Base-by-base conservation (phyloP, 768 basidiomycete genomes). In the Tylopilus sp. region DNA sequence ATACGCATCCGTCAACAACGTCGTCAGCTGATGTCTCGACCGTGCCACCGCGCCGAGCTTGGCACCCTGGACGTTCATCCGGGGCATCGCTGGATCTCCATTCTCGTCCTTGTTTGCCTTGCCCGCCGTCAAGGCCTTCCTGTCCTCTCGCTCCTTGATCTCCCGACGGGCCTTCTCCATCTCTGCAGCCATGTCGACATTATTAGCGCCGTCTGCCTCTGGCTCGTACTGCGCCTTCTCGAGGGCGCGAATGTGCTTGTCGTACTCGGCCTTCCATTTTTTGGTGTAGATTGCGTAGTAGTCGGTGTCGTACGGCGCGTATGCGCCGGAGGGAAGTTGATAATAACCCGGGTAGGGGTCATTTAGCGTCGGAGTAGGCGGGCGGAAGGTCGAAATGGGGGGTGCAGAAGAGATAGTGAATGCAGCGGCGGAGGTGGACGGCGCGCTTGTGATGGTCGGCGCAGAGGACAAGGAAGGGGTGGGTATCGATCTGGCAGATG, bases 261-360 rank as follows among this genome's bases (percentile, higher is more conserved):
- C 78, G 58, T 89, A 90, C 24, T 86, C 86, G 17, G 68, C 66
- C 62, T 88, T 76, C 91, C 89, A 92, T 63, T 83, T 85, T 52
- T 82, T 78, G 61, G 83, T 76, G 66, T 86, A 87, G 42, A 74
- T 78, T 19, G 74, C 76, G 61, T 88, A 93, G 67, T 88, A 89
- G 30, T 64, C 76, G 1, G 81, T 69, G 47, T 93, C 89, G 63
- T 92, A 78, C 0, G 84, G 82, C 24, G 81, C 86, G 84, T 91
- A 95, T 30, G 78, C 69, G 17, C 92, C 92, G 8, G 88, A 86
- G 0, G 92, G 89, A 19, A 87, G 77, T 49, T 86, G 84, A 60
- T 93, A 92, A 72, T 93, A 94, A 7, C 92, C 92, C 1, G 92
- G 92, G 67, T 92, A 91, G 16, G 82, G 80, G 63, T 93, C 92